phyloP scores from a whole-genome alignment of 2,329 filamentous ascomycete genomes.

The Paecilomyces formosus region DNA sequence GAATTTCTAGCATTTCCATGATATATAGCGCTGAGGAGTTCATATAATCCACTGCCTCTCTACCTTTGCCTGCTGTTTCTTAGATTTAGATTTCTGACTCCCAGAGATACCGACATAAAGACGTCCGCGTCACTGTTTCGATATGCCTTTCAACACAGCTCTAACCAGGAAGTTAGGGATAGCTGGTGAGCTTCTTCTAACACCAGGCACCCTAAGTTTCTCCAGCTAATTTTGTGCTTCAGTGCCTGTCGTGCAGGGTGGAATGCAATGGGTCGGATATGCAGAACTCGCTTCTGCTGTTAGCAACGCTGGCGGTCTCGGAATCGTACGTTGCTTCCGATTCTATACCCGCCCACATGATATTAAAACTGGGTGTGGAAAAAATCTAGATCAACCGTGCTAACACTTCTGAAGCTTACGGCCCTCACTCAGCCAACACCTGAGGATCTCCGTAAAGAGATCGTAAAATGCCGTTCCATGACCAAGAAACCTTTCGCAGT shows the following conservation, averaged over 20 bases:
- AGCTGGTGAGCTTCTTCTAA: slow-evolving; percentile 22
- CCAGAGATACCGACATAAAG: background rate
- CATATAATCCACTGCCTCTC: background rate
- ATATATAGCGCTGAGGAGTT: background rate
- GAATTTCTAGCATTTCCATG: background rate
- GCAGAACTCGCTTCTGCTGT: slow-evolving; percentile 48
- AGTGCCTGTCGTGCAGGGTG: slow-evolving; percentile 45
- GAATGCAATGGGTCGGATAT: slow-evolving; percentile 51
- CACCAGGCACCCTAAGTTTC: background rate
- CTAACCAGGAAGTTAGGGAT: slow-evolving; percentile 55
- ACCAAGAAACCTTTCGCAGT: slow-evolving; percentile 65
- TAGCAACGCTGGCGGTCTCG: slow-evolving; percentile 46
- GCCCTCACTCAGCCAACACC: slow-evolving; percentile 83
- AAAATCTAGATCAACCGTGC: background rate
- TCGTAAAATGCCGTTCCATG: slow-evolving; percentile 73
- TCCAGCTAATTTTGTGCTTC: slow-evolving; percentile 3
- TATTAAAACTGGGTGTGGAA: background rate
- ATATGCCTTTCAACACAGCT: slow-evolving; percentile 59
- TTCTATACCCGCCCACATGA: background rate
- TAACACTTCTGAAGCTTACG: slow-evolving; percentile 28
- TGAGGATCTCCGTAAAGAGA: slow-evolving; percentile 87
- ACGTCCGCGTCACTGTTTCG: slow-evolving; percentile 4
- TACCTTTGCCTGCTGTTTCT: background rate
- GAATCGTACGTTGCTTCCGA: slow-evolving; percentile 35
- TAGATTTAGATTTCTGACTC: background rate